Base-by-base conservation (phyloP, 73 alveolate species). In the Paramecium sexaurelia region DNA sequence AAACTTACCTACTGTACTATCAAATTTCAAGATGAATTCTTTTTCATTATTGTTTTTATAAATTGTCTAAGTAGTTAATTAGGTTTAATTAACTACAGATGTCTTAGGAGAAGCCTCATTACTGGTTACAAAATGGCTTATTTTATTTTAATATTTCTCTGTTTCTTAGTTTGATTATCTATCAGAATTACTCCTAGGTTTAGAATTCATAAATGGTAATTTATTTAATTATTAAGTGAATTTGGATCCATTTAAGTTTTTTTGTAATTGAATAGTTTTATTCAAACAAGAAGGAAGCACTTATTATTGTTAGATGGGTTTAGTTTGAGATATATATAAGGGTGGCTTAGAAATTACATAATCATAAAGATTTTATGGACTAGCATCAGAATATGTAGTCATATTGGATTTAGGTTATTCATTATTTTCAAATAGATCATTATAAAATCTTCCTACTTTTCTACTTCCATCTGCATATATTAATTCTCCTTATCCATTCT, bases 401-500 rank as follows among this genome's bases (percentile, higher is more conserved):
- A 51, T 51, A 15, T 26, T 51, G 2, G 22, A 20, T 8, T 51
- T 51, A 17, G 29, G 15, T 51, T 26, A 15, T 51, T 51, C 67
- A 3, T 17, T 15, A 51, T 51, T 51, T 22, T 51, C 67, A 51
- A 51, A 51, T n/a, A 51, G 6, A 73, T 73, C 87, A 33, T 73
- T 73, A 20, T 29, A 20, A 35, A 73, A 83, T 39, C 5, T 56
- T 8, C 96, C 96, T 36, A 55, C 51, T 47, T 78, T 91, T 19
- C 83, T 75, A 36, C 87, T 47, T 8, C 94, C 96, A 83, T 90
- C 93, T 37, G 35, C 56, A 87, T 87, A 78, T 27, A 24, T 27
- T 91, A 92, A 73, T 51, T 88, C 93, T 2, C 96, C 96, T 36
- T 91, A 83, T 67, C 95, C 96, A 15, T 92, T 61, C 66, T 84